These are phyloP conservation scores for Quercus phellos DNA, from an alignment of 331 rosid species.

Conservation along the genomic window DNA sequence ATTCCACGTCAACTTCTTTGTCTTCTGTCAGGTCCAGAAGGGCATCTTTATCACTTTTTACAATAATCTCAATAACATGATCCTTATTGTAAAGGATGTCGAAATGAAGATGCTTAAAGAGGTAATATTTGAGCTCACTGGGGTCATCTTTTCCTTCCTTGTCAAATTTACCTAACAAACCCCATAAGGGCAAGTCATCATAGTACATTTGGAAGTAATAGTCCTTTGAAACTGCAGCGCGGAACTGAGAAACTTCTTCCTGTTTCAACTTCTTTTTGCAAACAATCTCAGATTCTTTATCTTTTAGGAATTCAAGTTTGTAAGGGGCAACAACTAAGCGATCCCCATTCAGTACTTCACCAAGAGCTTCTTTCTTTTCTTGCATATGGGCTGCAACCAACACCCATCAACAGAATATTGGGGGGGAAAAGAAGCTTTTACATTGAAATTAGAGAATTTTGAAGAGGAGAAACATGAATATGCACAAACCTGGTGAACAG, in stretches of 20 bases:
- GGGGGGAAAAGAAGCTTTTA: neutral
- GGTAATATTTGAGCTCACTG: constrained; percentile 21
- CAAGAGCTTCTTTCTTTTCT: constrained; percentile 52
- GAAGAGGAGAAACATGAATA: neutral
- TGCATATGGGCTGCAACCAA: constrained; percentile 33
- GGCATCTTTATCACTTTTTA: constrained; percentile 28
- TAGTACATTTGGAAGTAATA: constrained; percentile 43
- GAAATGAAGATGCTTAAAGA: constrained; percentile 32
- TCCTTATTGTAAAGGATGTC: constrained; percentile 43
- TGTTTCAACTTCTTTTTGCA: constrained; percentile 32
- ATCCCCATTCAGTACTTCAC: constrained; percentile 50
- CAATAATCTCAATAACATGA: constrained; percentile 34
- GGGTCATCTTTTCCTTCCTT: constrained; percentile 31
- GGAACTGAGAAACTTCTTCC: constrained; percentile 35
- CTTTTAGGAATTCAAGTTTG: constrained; percentile 31
- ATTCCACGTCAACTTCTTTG: constrained; percentile 36
- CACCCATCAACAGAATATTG: neutral
- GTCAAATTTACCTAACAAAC: constrained; percentile 43
- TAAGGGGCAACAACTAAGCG: constrained; percentile 42
- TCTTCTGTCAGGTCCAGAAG: constrained; percentile 33
- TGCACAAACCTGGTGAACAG: constrained; percentile 42
- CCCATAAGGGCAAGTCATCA: constrained; percentile 58
- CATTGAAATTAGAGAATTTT: neutral
- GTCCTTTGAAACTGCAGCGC: constrained; percentile 45
- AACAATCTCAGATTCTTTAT: constrained; percentile 27